Base-by-base conservation (phyloP, 140 eudicot species). In the Eryngium alpinum region DNA sequence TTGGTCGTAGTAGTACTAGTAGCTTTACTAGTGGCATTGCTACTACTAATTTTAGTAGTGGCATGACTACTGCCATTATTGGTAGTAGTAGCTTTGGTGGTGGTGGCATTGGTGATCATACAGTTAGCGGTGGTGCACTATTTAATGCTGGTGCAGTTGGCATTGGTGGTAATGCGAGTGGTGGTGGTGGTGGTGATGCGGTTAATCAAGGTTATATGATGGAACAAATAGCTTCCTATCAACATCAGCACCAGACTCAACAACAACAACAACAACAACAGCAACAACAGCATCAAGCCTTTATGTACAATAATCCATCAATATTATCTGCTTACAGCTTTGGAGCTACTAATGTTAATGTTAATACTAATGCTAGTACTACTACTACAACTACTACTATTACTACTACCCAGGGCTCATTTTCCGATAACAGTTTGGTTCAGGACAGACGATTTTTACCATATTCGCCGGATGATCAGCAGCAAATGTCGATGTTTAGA, bases 271-370 rank as follows among this genome's bases (percentile, higher is more conserved):
- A 86, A 28, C 92, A 80, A 75, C 84, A 52, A 53, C 76, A 71
- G 33, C 93, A 85, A 51, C 90, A 85, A 59, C 91, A 86, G n/a
- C 92, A 80, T 72, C 84, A 52, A 59, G 51, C 81, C 90, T 67
- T 87, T 6, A 82, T 85, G 12, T 51, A 75, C 78, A 78, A 59
- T 80, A 88, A 88, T 86, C 89, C 78, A 50, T 88, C 80, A 31
- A 6, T 25, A 27, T 9, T 75, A 75, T 51, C 87, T 44, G 63
- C 96, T 19, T 82, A 87, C 38, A 82, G 78, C 77, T 85, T 88
- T 82, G 86, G 70, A 83, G 65, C 59, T 75, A 14, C 79, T 75
- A 46, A 12, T 25, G 0, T 3, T n/a, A 46, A 51, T 83, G 87
- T 5, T 77, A 83, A 38, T 80, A 82, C 70, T 79, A 80, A 34